Percentiles rank a stretch among this genome's conserved stretches.
These are phyloP conservation scores for Colletotrichum tanaceti DNA, from an alignment of 2,329 filamentous ascomycete species.

Conservation along the genomic window DNA sequence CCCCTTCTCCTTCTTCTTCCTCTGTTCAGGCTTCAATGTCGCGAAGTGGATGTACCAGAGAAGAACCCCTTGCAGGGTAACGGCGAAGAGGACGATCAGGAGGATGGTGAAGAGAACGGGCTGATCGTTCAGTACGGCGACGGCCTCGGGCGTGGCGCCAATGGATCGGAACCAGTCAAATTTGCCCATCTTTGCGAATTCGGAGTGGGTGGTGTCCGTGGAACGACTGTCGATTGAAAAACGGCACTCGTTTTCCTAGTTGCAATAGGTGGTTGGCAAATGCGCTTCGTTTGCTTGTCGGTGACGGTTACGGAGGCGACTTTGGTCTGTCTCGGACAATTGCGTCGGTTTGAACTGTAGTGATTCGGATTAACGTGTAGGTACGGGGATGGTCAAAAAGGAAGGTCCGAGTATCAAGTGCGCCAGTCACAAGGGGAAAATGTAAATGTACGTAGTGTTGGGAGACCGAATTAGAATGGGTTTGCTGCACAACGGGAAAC, in stretches of 20 bases:
- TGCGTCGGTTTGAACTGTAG: slow-evolving; percentile 28
- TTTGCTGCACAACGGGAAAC: slow-evolving; percentile 28
- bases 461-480: slow-evolving; percentile 29
- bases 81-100: slow-evolving; percentile 62
- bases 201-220: neutral
- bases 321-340: slow-evolving; percentile 27
- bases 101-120: slow-evolving; percentile 69
- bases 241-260: neutral
- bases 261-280: neutral
- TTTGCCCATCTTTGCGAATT: slow-evolving; percentile 56
- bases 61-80: slow-evolving; percentile 60
- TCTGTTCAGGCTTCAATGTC: slow-evolving; percentile 71
- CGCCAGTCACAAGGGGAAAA: slow-evolving; percentile 41
- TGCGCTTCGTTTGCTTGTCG: neutral
- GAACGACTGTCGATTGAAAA: neutral
- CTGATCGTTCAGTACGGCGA: slow-evolving; percentile 71
- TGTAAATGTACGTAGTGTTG: slow-evolving; percentile 38
- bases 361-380: slow-evolving; percentile 30
- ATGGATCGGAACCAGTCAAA: slow-evolving; percentile 68
- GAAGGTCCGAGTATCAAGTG: slow-evolving; percentile 40
- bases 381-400: slow-evolving; percentile 25
- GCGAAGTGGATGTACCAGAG: slow-evolving; percentile 70
- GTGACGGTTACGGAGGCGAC: neutral
- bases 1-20: slow-evolving; percentile 62
- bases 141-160: slow-evolving; percentile 68